Evolutionary conservation across 1,284 basidiomycete genomes (phyloP).

Genomic region (Erythrobasidium hasegawianum): DNA sequence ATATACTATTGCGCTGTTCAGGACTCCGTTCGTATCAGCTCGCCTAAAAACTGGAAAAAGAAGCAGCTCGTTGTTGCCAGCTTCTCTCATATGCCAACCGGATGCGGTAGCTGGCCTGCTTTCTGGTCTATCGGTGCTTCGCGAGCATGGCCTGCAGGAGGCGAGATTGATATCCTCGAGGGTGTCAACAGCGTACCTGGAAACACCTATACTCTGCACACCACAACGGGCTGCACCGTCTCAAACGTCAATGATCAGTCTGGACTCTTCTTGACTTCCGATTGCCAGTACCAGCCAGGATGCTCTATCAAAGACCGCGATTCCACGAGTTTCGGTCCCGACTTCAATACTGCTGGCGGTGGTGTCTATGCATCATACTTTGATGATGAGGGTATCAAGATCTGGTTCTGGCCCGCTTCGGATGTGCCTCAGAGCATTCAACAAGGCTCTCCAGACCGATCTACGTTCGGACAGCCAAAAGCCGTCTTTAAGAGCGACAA

Average conservation of each 20-base stretch:
- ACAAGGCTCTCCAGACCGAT: slow-evolving; percentile 15
- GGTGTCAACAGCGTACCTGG: slow-evolving; percentile 32
- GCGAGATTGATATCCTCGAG: slow-evolving; percentile 33
- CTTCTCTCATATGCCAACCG: slow-evolving; percentile 29
- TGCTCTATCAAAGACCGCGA: slow-evolving; percentile 29
- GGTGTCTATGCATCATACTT: slow-evolving; percentile 34
- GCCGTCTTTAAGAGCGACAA: slow-evolving; percentile 12
- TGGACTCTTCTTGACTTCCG: slow-evolving; percentile 13
- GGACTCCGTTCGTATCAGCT: slow-evolving; percentile 33
- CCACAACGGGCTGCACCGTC: slow-evolving; percentile 17
- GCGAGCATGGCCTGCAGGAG: slow-evolving; percentile 30
- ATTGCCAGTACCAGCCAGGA: slow-evolving; percentile 33
- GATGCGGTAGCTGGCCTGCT: slow-evolving; percentile 33
- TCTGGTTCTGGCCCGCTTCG: slow-evolving; percentile 32
- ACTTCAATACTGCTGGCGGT: slow-evolving; percentile 34
- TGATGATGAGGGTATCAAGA: slow-evolving; percentile 33
- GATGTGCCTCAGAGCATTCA: slow-evolving; percentile 25
- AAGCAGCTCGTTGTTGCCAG: slow-evolving; percentile 22
- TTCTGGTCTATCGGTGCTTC: slow-evolving; percentile 31
- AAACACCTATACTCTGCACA: slow-evolving; percentile 33
- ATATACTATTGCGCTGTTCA: neutral
- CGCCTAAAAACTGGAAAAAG: slow-evolving; percentile 32
- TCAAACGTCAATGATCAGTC: slow-evolving; percentile 2
- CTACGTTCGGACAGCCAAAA: slow-evolving; percentile 29
- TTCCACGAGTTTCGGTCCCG: slow-evolving; percentile 29